Evolutionary conservation across 2,329 filamentous ascomycete genomes (phyloP).

Genomic region (Microdochium bolleyi): DNA sequence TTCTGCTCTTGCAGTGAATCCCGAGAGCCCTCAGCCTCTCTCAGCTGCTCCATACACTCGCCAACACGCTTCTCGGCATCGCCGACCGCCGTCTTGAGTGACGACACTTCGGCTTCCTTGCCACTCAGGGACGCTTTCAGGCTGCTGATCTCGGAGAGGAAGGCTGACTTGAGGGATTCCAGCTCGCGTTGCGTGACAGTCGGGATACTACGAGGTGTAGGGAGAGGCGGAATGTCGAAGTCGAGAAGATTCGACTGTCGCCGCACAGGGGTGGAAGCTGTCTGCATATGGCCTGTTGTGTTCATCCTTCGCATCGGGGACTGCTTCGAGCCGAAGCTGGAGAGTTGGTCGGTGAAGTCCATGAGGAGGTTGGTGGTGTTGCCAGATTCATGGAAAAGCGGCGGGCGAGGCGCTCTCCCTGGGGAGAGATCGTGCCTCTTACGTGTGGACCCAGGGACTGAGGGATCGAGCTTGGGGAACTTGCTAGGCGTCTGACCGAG

Average conservation of each 20-base stretch:
- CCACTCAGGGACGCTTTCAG: constrained; percentile 86
- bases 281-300: constrained; percentile 10
- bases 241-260: constrained; percentile 67
- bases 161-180: constrained; percentile 83
- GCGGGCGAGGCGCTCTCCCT: constrained; percentile 24
- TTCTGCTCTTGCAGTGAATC: constrained; percentile 70
- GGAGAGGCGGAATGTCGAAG: constrained; percentile 88
- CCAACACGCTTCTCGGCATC: constrained; percentile 91
- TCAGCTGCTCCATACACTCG: constrained; percentile 73
- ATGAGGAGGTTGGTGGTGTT: constrained; percentile 72
- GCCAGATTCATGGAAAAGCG: constrained; percentile 30
- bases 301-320: constrained; percentile 29
- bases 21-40: constrained; percentile 64
- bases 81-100: constrained; percentile 76
- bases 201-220: constrained; percentile 85
- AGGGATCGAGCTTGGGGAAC: constrained; percentile 27
- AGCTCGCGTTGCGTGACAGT: constrained; percentile 87
- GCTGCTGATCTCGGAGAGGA: constrained; percentile 89
- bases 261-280: constrained; percentile 35
- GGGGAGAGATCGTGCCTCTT: constrained; percentile 17
- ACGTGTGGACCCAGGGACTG: constrained; percentile 21
- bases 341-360: constrained; percentile 76
- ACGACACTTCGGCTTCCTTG: constrained; percentile 85
- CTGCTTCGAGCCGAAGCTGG: constrained; percentile 20
- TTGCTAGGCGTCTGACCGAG: constrained; percentile 60